Evolutionary conservation across 176 grass and related monocot species (phyloP).

Genomic region (Oryza meridionalis): DNA sequence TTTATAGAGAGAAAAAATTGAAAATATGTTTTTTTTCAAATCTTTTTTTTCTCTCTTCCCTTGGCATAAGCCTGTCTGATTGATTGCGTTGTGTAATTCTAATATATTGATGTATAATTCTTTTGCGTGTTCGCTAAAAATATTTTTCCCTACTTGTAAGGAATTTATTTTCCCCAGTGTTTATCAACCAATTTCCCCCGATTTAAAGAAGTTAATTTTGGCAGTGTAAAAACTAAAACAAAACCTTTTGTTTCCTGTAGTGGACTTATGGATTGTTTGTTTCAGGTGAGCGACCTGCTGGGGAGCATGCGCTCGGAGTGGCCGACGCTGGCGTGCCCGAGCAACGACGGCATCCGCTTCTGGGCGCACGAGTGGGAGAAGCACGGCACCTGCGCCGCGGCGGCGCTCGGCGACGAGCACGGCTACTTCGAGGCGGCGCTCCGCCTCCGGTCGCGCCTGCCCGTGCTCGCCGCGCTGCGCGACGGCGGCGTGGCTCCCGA

Average conservation of each 20-base stretch:
- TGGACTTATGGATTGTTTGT: too few species aligned
- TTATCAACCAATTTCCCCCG: too few species aligned
- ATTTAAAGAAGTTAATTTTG: too few species aligned
- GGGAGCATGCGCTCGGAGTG: slow-evolving; percentile 51
- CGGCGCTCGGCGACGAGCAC: slow-evolving; percentile 61
- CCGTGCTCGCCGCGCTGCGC: slow-evolving; percentile 50
- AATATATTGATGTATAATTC: too few species aligned
- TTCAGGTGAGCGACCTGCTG: slow-evolving; percentile 72
- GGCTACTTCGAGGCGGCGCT: slow-evolving; percentile 77
- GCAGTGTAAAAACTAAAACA: neutral
- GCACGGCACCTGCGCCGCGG: slow-evolving; percentile 81
- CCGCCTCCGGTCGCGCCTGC: slow-evolving; percentile 50
- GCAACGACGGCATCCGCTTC: slow-evolving; percentile 62
- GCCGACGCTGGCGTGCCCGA: slow-evolving; percentile 88
- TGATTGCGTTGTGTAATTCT: too few species aligned
- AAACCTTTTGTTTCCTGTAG: neutral
- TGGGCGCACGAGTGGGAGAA: slow-evolving; percentile 97
- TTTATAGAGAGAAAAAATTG: too few species aligned
- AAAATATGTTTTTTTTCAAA: too few species aligned
- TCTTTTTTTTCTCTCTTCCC: too few species aligned
- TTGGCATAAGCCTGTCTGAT: too few species aligned
- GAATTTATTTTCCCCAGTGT: too few species aligned
- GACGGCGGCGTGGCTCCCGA: slow-evolving; percentile 53
- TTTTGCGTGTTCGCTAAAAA: too few species aligned
- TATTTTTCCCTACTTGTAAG: too few species aligned